Conservation (phyloP, 768 basidiomycete genomes). For the Tulasnella sp. region DNA sequence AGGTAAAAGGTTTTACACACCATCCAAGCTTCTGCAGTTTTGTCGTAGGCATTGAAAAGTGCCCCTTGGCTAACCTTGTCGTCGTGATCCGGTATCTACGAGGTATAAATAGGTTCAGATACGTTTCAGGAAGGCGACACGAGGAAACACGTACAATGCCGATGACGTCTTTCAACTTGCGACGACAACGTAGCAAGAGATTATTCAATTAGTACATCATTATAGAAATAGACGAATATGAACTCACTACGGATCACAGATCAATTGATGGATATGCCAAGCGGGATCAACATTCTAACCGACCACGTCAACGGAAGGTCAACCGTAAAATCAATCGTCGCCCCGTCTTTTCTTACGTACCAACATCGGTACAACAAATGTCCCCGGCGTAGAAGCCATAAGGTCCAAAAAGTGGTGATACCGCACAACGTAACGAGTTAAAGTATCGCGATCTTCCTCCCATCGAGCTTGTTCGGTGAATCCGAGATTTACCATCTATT, state of each 20-base stretch:
- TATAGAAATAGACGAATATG: not conserved
- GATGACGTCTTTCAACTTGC: too few species aligned
- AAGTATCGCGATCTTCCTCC: not conserved
- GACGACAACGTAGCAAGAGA: too few species aligned
- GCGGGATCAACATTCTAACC: constrained; percentile 20
- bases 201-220: too few species aligned
- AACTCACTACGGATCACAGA: constrained; percentile 3
- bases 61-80: constrained; percentile 43
- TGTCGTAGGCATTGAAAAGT: constrained; percentile 42
- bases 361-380: constrained; percentile 22
- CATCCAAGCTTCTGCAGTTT: constrained; percentile 44
- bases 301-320: too few species aligned
- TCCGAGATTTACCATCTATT: constrained; percentile 22
- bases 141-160: too few species aligned
- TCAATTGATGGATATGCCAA: constrained; percentile 24
- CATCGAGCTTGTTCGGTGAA: constrained; percentile 7
- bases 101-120: too few species aligned
- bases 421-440: constrained; percentile 17
- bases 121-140: too few species aligned
- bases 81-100: constrained; percentile 34
- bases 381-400: constrained; percentile 10
- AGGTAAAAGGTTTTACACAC: too few species aligned
- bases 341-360: too few species aligned
- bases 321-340: too few species aligned
- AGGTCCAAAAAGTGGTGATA: constrained; percentile 24